These are phyloP conservation scores for Linum trigynum DNA, from an alignment of 345 rosid species.

Conservation along the genomic window DNA sequence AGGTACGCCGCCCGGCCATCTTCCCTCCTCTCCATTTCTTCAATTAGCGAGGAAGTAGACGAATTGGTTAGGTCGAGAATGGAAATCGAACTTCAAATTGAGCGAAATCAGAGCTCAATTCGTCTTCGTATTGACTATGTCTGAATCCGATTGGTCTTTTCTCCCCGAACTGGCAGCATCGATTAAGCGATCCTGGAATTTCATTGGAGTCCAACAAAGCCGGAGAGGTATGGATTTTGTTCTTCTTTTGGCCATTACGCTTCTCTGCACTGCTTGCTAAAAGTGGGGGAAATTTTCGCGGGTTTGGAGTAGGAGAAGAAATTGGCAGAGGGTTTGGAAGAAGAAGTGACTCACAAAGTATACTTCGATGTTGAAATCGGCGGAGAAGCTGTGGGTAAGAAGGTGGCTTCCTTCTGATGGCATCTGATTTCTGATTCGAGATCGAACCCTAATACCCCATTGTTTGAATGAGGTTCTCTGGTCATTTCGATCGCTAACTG, in stretches of 20 bases:
- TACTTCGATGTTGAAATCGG: constrained; percentile 21
- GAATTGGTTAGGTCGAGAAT: not conserved
- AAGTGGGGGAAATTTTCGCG: not conserved
- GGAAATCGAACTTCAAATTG: not conserved
- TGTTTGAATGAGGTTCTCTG: no score
- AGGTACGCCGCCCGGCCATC: constrained; percentile 1
- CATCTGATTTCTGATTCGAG: not conserved
- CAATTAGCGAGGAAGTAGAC: not conserved
- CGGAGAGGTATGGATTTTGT: constrained; percentile 24
- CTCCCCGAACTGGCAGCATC: constrained; percentile 31
- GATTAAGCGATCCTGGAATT: constrained; percentile 40
- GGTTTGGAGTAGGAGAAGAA: not conserved
- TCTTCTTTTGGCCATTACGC: not conserved
- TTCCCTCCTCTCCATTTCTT: not conserved
- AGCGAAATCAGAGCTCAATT: not conserved
- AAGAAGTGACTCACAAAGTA: constrained; percentile 21
- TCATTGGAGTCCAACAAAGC: constrained; percentile 30
- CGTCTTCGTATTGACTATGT: not conserved
- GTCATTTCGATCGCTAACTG: not conserved
- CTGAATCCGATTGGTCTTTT: not conserved
- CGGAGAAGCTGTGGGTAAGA: constrained; percentile 16
- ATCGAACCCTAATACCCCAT: no score
- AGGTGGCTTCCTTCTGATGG: not conserved
- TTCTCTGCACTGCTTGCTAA: not conserved
- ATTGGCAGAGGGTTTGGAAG: constrained; percentile 13